These are phyloP conservation scores for Polyplosphaeria fusca DNA, from an alignment of 495 filamentous ascomycete genomes.

Conservation along the genomic window DNA sequence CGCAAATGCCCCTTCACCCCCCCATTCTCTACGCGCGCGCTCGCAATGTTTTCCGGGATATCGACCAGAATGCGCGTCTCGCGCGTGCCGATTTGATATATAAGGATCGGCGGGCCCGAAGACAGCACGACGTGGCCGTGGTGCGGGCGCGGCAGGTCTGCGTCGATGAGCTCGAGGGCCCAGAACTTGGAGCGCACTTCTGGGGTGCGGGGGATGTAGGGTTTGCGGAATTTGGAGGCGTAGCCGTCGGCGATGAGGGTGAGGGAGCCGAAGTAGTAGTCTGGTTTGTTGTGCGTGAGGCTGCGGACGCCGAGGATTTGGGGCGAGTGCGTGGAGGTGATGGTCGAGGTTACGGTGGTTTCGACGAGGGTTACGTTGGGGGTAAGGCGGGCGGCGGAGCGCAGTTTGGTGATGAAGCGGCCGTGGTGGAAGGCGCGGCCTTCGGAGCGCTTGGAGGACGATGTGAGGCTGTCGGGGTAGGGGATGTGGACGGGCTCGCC, in stretches of 20 bases:
- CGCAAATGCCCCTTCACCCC: conserved; percentile 78
- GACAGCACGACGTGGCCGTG: conserved; percentile 88
- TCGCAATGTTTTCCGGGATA: conserved; percentile 75
- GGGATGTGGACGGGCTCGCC: conserved; percentile 73
- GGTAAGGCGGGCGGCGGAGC: conserved; percentile 36
- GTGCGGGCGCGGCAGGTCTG: conserved; percentile 64
- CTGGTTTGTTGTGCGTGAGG: conserved; percentile 58
- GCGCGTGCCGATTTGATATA: conserved; percentile 96
- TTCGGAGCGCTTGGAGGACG: conserved; percentile 33
- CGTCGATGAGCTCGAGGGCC: conserved; percentile 87
- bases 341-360: conserved; percentile 47
- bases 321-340: conserved; percentile 43
- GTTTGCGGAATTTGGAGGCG: conserved; percentile 86
- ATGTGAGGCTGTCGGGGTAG: conserved; percentile 50
- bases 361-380: conserved; percentile 51
- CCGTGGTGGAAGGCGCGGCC: conserved; percentile 48
- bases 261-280: conserved; percentile 74
- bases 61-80: conserved; percentile 90
- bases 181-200: conserved; percentile 79
- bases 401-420: conserved; percentile 44
- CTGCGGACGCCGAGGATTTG: conserved; percentile 72
- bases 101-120: conserved; percentile 72
- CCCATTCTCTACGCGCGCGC: conserved; percentile 64
- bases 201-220: conserved; percentile 65
- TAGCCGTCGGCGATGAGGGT: conserved; percentile 94